Evolutionary conservation across 768 basidiomycete species (phyloP).

Genomic region (Tricholoma hemisulphureum): DNA sequence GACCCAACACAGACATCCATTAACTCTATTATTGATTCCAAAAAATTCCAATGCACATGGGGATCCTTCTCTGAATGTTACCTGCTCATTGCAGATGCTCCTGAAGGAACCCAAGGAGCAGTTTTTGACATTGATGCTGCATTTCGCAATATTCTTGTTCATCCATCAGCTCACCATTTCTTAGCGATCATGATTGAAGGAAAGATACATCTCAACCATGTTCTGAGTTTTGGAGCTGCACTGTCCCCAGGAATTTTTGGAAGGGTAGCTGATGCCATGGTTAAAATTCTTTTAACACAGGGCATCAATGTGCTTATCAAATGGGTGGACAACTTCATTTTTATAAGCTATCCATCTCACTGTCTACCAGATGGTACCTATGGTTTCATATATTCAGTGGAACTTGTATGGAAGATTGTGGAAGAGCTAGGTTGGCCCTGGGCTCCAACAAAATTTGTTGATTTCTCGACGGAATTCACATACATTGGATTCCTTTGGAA

Average conservation of each 20-base stretch:
- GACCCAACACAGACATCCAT: background rate
- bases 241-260: conserved; percentile 31
- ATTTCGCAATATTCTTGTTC: background rate
- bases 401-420: conserved; percentile 23
- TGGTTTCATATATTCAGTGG: conserved; percentile 16
- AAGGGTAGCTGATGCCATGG: conserved; percentile 28
- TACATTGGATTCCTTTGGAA: conserved; percentile 42
- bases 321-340: conserved; percentile 38
- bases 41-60: conserved; percentile 4
- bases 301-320: conserved; percentile 23
- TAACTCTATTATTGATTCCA: conserved; percentile 4
- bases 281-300: conserved; percentile 16
- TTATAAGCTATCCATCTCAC: conserved; percentile 22
- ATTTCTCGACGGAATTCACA: conserved; percentile 25
- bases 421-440: conserved; percentile 33
- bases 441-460: conserved; percentile 27
- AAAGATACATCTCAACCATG: conserved; percentile 6
- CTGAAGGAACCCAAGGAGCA: background rate
- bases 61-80: conserved; percentile 7
- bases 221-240: conserved; percentile 21
- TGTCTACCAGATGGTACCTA: background rate
- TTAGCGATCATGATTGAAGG: background rate
- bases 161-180: background rate
- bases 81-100: conserved; percentile 4
- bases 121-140: conserved; percentile 6